phyloP scores from a whole-genome alignment of 108 stramenopile species.

The Conticribra weissflogii region DNA sequence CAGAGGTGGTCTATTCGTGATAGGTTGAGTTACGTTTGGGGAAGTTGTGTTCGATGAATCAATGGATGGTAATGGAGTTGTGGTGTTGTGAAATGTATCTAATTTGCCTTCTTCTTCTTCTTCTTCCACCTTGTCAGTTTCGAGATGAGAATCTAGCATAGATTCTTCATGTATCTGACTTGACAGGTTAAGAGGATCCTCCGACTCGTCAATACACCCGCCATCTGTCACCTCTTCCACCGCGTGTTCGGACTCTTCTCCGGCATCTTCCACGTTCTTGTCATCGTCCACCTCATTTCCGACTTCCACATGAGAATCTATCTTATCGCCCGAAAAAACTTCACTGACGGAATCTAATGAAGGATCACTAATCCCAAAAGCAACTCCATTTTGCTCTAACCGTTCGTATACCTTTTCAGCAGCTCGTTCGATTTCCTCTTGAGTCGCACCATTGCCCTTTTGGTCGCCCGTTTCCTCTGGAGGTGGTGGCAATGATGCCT shows the following conservation, averaged over 20 bases:
- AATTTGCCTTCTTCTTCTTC: background rate
- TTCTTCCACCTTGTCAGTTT: constrained; percentile 3
- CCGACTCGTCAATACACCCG: too few species aligned
- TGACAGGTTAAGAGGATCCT: too few species aligned
- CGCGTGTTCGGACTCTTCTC: too few species aligned
- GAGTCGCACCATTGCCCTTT: too few species aligned
- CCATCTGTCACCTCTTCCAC: too few species aligned
- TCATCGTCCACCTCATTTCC: background rate
- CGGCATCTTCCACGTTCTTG: constrained; percentile 4
- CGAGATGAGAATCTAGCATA: too few species aligned
- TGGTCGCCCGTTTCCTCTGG: background rate
- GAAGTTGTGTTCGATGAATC: background rate
- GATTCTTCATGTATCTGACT: too few species aligned
- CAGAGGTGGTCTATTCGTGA: constrained; percentile 33
- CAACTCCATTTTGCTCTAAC: constrained; percentile 32
- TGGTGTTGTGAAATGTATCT: background rate
- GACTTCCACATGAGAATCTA: background rate
- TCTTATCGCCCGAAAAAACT: constrained; percentile 9
- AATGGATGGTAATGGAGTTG: background rate
- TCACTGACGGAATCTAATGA: constrained; percentile 14
- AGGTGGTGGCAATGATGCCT: constrained; percentile 16
- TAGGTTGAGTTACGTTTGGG: constrained; percentile 4
- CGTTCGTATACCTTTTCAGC: constrained; percentile 36
- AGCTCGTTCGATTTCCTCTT: constrained; percentile 39
- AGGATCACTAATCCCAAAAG: constrained; percentile 25